phyloP scores from a whole-genome alignment of 257 asterid species.

The Knoxia roxburghii region DNA sequence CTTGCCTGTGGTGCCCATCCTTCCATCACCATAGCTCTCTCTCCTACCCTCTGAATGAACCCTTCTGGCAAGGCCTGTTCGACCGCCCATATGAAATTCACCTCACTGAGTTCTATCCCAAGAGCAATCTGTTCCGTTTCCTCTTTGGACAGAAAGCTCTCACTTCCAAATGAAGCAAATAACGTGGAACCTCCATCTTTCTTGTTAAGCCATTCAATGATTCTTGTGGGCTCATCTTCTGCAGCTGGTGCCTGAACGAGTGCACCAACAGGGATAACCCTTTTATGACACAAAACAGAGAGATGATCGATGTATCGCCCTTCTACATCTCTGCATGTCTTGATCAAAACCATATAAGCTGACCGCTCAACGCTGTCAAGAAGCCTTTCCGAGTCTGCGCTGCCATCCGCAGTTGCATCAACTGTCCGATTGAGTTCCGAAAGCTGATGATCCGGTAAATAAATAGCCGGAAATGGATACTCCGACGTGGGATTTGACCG shows the following conservation, averaged over 20 bases:
- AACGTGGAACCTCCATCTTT: constrained; percentile 38
- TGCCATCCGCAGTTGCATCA: constrained; percentile 11
- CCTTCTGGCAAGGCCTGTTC: constrained; percentile 38
- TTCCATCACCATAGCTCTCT: constrained; percentile 42
- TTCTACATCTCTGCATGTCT: constrained; percentile 44
- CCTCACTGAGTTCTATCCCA: constrained; percentile 51
- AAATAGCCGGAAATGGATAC: constrained; percentile 43
- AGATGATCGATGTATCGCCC: constrained; percentile 44
- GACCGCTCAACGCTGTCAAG: constrained; percentile 28
- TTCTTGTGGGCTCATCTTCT: constrained; percentile 8
- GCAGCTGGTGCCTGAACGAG: constrained; percentile 25
- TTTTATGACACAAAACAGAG: constrained; percentile 22
- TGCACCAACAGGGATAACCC: constrained; percentile 44
- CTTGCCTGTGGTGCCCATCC: constrained; percentile 53
- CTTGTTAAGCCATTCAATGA: constrained; percentile 46
- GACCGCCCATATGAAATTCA: constrained; percentile 51
- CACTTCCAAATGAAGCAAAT: constrained; percentile 56
- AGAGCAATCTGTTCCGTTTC: constrained; percentile 50
- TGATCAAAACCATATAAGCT: constrained; percentile 34
- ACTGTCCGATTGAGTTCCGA: neutral
- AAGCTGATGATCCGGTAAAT: constrained; percentile 27
- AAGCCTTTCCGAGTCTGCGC: constrained; percentile 18
- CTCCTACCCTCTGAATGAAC: constrained; percentile 34
- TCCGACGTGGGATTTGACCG: constrained; percentile 4
- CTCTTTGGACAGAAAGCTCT: constrained; percentile 43